Conservation (phyloP, 192 early-diverging fungal species). For the Backusella sp. region DNA sequence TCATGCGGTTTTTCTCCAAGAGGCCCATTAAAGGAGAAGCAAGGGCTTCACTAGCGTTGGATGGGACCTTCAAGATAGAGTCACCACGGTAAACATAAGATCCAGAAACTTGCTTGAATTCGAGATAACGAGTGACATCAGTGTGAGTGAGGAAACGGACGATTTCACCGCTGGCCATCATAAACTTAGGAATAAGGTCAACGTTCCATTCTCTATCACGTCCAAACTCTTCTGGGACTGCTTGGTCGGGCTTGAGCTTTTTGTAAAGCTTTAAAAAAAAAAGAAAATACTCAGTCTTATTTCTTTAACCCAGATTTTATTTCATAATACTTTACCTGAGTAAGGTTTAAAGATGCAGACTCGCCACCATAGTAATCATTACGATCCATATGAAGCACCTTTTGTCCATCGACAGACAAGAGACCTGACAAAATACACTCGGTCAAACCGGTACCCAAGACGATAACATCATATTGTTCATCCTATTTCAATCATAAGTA, state of each 20-base stretch:
- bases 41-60: conserved; percentile 85
- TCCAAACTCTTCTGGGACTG: conserved; percentile 55
- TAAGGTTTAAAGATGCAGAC: conserved; percentile 92
- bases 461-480: conserved; percentile 87
- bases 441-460: conserved; percentile 87
- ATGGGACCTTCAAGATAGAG: conserved; percentile 93
- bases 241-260: conserved; percentile 61
- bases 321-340: conserved; percentile 64
- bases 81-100: conserved; percentile 91
- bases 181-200: conserved; percentile 99
- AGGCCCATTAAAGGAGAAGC: conserved; percentile 85
- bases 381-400: conserved; percentile 89
- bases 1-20: conserved; percentile 90
- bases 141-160: conserved; percentile 97
- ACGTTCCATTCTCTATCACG: conserved; percentile 92
- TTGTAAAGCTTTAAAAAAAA: conserved; percentile 55
- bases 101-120: conserved; percentile 94
- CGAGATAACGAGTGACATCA: conserved; percentile 96
- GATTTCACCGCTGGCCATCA: conserved; percentile 98
- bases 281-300: background rate
- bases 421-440: conserved; percentile 89
- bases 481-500: conserved; percentile 49
- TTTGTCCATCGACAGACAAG: conserved; percentile 88
- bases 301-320: background rate
- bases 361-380: conserved; percentile 99